Conservation (phyloP, 2,329 filamentous ascomycete species). For the Knufia petricola region DNA sequence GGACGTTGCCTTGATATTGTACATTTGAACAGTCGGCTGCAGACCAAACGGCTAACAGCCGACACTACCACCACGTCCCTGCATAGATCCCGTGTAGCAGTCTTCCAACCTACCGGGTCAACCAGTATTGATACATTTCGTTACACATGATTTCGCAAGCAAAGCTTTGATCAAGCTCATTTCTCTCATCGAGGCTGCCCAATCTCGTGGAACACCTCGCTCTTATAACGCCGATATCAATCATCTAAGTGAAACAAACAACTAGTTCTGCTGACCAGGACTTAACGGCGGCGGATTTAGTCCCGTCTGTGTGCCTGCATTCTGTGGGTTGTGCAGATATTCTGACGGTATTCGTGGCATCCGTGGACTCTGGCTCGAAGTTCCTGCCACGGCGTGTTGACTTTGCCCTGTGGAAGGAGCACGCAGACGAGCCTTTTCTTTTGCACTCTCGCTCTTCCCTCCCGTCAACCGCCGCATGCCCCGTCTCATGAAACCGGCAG, state of each 20-base stretch:
- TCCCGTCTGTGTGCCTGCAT: background rate
- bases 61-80: too few species aligned
- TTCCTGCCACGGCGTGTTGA: slow-evolving; percentile 5
- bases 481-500: slow-evolving; percentile 37
- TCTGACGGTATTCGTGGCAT: slow-evolving; percentile 41
- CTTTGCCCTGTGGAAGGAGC: slow-evolving; percentile 23
- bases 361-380: slow-evolving; percentile 29
- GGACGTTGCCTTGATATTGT: too few species aligned
- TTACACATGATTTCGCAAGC: too few species aligned
- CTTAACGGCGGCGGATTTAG: background rate
- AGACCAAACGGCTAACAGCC: background rate
- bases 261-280: background rate
- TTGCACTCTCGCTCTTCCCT: slow-evolving; percentile 33
- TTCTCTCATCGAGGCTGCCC: too few species aligned
- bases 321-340: slow-evolving; percentile 28
- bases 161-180: too few species aligned
- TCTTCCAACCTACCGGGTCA: too few species aligned
- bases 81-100: too few species aligned
- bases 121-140: too few species aligned
- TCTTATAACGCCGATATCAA: background rate
- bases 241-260: background rate
- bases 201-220: background rate
- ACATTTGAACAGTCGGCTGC: background rate
- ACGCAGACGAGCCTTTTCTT: slow-evolving; percentile 37
- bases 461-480: slow-evolving; percentile 40